These are phyloP conservation scores for Pichia sp. DNA, from an alignment of 1,139 yeast genomes.

Conservation along the genomic window DNA sequence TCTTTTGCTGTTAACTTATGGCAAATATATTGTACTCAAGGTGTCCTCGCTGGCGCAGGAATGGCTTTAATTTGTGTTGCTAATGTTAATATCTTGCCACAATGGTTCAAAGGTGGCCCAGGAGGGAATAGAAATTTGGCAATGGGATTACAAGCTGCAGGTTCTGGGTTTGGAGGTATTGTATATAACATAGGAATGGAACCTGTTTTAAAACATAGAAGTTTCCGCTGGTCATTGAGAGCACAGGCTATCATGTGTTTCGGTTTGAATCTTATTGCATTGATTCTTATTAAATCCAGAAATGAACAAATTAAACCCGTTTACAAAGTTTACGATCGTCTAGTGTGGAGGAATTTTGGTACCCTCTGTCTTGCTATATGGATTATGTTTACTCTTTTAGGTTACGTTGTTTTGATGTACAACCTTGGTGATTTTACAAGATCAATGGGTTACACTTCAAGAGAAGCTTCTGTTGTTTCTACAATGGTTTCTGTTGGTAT, in stretches of 20 bases:
- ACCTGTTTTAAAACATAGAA: constrained; percentile 40
- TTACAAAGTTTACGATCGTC: constrained; percentile 32
- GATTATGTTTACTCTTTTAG: constrained; percentile 37
- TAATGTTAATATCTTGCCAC: constrained; percentile 47
- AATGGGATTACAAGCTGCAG: constrained; percentile 52
- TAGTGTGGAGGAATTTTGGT: constrained; percentile 30
- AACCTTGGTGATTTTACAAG: constrained; percentile 40
- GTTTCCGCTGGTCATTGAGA: constrained; percentile 54
- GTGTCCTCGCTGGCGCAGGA: constrained; percentile 49
- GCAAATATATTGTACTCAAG: constrained; percentile 48
- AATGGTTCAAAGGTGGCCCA: constrained; percentile 43
- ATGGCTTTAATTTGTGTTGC: constrained; percentile 47
- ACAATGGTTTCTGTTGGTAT: constrained; percentile 42
- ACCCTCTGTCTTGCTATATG: constrained; percentile 31
- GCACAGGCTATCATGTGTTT: constrained; percentile 43
- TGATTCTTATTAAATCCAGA: constrained; percentile 24
- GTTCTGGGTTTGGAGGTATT: constrained; percentile 64
- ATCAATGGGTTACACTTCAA: constrained; percentile 36
- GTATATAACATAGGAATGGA: constrained; percentile 44
- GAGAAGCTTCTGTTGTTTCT: constrained; percentile 38
- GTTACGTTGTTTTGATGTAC: constrained; percentile 40
- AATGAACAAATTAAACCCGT: constrained; percentile 30
- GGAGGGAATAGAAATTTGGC: constrained; percentile 49
- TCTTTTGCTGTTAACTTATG: constrained; percentile 44
- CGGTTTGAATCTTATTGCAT: constrained; percentile 33